Evolutionary conservation across 306 rosid species (phyloP).

Genomic region (Rosa lucieae): DNA sequence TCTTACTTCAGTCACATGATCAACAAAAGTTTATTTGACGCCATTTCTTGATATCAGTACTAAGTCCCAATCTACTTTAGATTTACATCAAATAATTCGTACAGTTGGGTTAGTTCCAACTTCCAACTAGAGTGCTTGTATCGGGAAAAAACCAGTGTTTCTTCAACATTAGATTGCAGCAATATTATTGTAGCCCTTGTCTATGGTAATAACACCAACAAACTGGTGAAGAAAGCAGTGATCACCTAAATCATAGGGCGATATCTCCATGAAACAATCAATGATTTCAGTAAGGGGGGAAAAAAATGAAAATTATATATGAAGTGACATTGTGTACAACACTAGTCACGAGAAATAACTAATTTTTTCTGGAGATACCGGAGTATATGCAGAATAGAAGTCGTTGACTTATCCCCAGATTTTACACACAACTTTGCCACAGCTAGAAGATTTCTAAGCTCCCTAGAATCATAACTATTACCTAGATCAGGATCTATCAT

Average conservation of each 20-base stretch:
- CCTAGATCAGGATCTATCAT: slow-evolving; percentile 97
- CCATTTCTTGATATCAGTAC: background rate
- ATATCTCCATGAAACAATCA: background rate
- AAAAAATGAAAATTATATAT: background rate
- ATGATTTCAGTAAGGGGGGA: background rate
- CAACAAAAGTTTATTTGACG: too few species aligned
- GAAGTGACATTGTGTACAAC: background rate
- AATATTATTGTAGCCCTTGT: background rate
- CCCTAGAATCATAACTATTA: slow-evolving; percentile 58
- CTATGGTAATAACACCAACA: background rate
- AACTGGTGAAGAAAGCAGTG: background rate
- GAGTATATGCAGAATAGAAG: slow-evolving; percentile 69
- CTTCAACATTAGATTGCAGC: background rate
- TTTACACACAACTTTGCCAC: slow-evolving; percentile 82
- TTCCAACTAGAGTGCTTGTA: background rate
- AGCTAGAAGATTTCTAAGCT: slow-evolving; percentile 69
- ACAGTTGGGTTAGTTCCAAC: background rate
- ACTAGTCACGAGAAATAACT: slow-evolving; percentile 34
- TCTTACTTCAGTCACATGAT: too few species aligned
- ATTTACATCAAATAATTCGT: too few species aligned
- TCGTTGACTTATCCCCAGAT: slow-evolving; percentile 60
- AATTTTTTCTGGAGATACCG: slow-evolving; percentile 71
- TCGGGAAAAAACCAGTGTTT: background rate
- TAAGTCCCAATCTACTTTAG: background rate
- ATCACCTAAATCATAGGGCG: background rate